Percentiles rank a stretch among this genome's conserved stretches.
Evolutionary conservation across 176 grass and related monocot genomes (phyloP).

Genomic region (Raddia distichophylla): DNA sequence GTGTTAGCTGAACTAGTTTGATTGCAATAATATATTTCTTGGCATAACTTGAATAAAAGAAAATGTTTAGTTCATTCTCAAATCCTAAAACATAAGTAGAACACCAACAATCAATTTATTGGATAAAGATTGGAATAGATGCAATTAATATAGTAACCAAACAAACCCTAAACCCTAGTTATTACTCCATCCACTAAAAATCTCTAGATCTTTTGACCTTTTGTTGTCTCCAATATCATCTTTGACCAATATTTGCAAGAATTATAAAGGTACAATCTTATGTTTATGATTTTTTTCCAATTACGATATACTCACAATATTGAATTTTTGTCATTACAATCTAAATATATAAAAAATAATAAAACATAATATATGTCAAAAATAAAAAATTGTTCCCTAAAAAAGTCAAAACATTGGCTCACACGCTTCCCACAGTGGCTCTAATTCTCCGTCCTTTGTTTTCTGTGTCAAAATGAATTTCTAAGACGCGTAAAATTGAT

Average conservation of each 20-base stretch:
- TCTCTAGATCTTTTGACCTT: neutral
- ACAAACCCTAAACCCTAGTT: neutral
- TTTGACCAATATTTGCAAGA: neutral
- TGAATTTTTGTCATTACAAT: neutral
- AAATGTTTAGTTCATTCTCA: neutral
- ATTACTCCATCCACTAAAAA: neutral
- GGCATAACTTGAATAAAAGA: conserved; percentile 3
- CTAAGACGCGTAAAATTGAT: neutral
- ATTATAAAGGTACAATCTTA: neutral
- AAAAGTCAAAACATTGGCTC: neutral
- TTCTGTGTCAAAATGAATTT: neutral
- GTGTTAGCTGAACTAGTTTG: neutral
- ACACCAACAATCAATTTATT: neutral
- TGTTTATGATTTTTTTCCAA: neutral
- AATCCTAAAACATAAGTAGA: neutral
- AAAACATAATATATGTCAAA: neutral
- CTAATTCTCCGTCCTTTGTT: neutral
- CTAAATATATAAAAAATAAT: neutral
- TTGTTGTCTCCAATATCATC: neutral
- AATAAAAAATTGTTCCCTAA: neutral
- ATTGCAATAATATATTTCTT: neutral
- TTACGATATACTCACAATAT: neutral
- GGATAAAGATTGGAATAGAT: neutral
- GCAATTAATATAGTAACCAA: neutral
- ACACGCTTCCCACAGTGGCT: neutral